phyloP scores from a whole-genome alignment of 1,284 basidiomycete species.

The Fomitopsis betulina region DNA sequence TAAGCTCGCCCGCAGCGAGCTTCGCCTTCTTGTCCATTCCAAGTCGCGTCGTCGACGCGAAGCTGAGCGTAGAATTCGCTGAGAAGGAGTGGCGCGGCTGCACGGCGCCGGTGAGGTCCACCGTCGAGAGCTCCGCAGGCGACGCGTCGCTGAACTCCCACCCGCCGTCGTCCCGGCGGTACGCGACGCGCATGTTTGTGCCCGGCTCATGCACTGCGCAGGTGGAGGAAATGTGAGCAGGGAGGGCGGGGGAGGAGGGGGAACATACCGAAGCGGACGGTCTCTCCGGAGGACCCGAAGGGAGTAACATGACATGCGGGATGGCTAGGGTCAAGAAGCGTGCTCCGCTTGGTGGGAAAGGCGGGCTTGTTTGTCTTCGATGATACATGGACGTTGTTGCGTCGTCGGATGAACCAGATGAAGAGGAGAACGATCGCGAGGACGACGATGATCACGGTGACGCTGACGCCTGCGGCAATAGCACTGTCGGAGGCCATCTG shows the following conservation, averaged over 20 bases:
- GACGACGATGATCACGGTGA: background rate
- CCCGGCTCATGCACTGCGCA: slow-evolving; percentile 25
- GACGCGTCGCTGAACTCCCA: slow-evolving; percentile 25
- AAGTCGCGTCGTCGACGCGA: slow-evolving; percentile 4
- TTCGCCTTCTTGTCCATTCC: slow-evolving; percentile 18
- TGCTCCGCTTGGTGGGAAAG: background rate
- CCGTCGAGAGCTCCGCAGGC: slow-evolving; percentile 7
- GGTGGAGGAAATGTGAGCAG: background rate
- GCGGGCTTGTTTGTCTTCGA: background rate
- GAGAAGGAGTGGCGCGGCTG: slow-evolving; percentile 12
- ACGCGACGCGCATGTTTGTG: slow-evolving; percentile 30
- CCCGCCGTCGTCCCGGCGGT: slow-evolving; percentile 25
- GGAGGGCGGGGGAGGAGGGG: background rate
- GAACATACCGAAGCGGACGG: slow-evolving; percentile 7
- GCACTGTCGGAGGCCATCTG: slow-evolving; percentile 2
- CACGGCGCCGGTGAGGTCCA: slow-evolving; percentile 8
- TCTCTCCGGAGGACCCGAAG: slow-evolving; percentile 8
- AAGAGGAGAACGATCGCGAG: background rate
- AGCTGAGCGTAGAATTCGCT: slow-evolving; percentile 10
- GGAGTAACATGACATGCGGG: slow-evolving; percentile 10
- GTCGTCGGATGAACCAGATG: slow-evolving; percentile 6
- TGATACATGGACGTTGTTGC: background rate
- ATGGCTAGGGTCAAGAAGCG: slow-evolving; percentile 6
- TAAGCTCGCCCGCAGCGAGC: slow-evolving; percentile 20
- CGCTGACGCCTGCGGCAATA: slow-evolving; percentile 1